Evolutionary conservation across 805 yeast species (phyloP), one percentile per base, ranked within the genome.

Genomic region (Candida namnaoensis): DNA sequence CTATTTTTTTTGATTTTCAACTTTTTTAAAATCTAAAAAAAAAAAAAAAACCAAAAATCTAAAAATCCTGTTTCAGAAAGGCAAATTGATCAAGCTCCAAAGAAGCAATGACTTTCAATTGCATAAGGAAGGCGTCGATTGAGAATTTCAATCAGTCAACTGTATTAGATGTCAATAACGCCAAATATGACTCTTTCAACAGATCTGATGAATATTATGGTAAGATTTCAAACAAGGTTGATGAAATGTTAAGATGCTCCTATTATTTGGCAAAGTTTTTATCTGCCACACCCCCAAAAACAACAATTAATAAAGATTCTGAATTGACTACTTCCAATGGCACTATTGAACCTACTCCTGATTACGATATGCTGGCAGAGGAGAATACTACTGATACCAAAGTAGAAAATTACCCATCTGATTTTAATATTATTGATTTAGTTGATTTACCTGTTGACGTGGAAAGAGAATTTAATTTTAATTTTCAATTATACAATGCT

Each of bases 401-500:
- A 13, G 2, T 7, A 10, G n/a, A 7, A 7, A 6, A 25, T 3
- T 6, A n/a, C 12, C 28, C 30, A 5, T 13, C 39, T 8, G 30
- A 23, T 7, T 15, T 38, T 4, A 34, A 34, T 3, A 32, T 40
- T 9, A 32, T 40, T n/a, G 36, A 38, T 10, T 36, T 50, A 10
- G 45, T 45, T 11, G 38, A 44, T 12, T 40, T 50, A 1, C 48
- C 51, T 13, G 38, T 44, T 6, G 36, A 37, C 4, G 34, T 39
- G 11, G 54, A 50, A 19, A 40, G 51, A 1, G 51, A 47, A 19
- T 41, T 50, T 25, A 50, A 50, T 37, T 38, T 42, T 15, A 42
- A 49, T 25, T 37, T 42, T 23, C 26, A 43, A 10, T 10, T 39
- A 12, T 45, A 43, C 26, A 43, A 44, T 12, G 30, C 48, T 10